Base-by-base conservation (phyloP, 352 stramenopile species). In the Phytophthora gonapodyides region DNA sequence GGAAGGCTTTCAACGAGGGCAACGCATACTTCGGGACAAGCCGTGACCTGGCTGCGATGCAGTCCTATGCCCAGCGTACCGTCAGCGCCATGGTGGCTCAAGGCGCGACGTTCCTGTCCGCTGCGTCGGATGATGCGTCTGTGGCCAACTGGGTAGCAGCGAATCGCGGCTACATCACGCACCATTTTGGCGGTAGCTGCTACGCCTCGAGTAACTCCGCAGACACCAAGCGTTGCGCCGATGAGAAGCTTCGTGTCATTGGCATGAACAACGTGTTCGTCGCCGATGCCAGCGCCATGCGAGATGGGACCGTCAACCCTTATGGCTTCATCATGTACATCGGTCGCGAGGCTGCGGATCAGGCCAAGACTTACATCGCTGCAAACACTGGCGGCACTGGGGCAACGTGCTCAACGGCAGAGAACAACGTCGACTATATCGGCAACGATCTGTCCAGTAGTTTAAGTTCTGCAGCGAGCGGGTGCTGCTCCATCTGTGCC, bases 261-360 rank as follows among this genome's bases (percentile, higher is more conserved):
- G 82, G 79, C 30, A 89, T 76, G n/a, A 72, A 27, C 54, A 91
- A 91, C 55, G 65, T 88, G 7, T 91, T 84, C 38, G 60, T 91
- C 0, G 71, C 61, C 0, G 82, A 91, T 40, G 78, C 52, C 0
- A 82, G 65, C 47, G 64, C 75, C 19, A 88, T 87, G 79, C 58
- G 61, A 5, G 78, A 85, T 11, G 80, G 79, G 4, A 89, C 82
- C 0, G 71, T 78, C 19, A 88, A 85, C 44, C 80, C 78, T 40
- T 89, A 89, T 61, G 81, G 75, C 0, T 91, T 88, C 46, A 71
- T 88, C 33, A 89, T 87, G 78, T 88, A 91, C 63, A 67, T 86
- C 17, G 80, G 82, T 6, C 67, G 67, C 8, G 74, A 91, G 40
- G 73, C 70, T 11, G 80, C 59, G 1, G 58, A 69, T 10, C 69